phyloP scores from a whole-genome alignment of 73 alveolate genomes.

The Halteria grandinella region DNA sequence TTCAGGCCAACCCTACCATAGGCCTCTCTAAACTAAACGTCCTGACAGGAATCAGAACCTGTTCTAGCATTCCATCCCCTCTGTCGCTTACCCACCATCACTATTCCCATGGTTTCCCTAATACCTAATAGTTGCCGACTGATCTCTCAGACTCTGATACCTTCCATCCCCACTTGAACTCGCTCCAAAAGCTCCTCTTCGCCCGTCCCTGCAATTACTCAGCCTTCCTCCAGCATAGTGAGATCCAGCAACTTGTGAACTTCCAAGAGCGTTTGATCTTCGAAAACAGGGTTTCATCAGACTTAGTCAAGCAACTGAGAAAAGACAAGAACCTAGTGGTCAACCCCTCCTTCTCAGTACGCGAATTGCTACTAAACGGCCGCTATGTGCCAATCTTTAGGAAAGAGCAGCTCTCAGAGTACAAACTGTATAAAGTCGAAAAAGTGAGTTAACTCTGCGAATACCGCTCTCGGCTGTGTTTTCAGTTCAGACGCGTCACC shows the following conservation, averaged over 20 bases:
- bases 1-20: too few relatives aligned
- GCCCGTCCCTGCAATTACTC: slow-evolving; percentile 39
- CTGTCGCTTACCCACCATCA: too few relatives aligned
- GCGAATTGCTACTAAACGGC: slow-evolving; percentile 3
- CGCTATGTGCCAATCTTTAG: slow-evolving; percentile 35
- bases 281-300: slow-evolving; percentile 26
- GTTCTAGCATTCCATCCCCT: too few relatives aligned
- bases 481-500: not conserved
- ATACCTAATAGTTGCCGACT: not conserved
- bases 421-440: not conserved
- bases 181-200: slow-evolving; percentile 16
- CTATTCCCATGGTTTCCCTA: too few relatives aligned
- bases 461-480: slow-evolving; percentile 17
- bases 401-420: slow-evolving; percentile 24
- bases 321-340: slow-evolving; percentile 13
- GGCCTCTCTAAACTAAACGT: too few relatives aligned
- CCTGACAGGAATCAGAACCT: too few relatives aligned
- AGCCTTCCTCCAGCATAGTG: slow-evolving; percentile 3
- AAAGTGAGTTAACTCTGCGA: not conserved
- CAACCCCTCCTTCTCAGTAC: slow-evolving; percentile 28
- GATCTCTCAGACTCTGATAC: slow-evolving; percentile 38
- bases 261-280: slow-evolving; percentile 23
- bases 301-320: slow-evolving; percentile 18
- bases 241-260: slow-evolving; percentile 19
- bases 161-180: slow-evolving; percentile 31